Conservation (phyloP, 768 basidiomycete species). For the Chalciporus chontae region DNA sequence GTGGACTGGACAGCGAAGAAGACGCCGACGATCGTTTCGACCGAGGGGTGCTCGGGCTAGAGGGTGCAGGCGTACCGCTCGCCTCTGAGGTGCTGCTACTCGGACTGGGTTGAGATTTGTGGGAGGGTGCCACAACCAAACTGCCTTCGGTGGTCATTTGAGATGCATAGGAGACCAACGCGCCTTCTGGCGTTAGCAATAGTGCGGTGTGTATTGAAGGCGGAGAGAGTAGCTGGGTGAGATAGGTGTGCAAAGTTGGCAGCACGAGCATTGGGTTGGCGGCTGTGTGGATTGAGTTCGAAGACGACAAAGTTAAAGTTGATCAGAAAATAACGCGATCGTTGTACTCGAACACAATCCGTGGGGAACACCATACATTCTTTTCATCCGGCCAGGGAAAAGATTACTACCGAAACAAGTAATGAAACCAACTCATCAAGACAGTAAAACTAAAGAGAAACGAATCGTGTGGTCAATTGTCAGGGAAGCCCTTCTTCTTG, state of each 20-base stretch:
- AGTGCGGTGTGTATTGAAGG: constrained; percentile 67
- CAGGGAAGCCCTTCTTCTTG: constrained; percentile 5
- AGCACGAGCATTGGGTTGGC: constrained; percentile 58
- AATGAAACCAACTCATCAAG: constrained; percentile 6
- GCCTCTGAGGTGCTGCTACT: constrained; percentile 1
- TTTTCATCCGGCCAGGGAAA: constrained; percentile 7
- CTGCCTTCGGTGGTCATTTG: constrained; percentile 31
- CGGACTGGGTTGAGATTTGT: constrained; percentile 6
- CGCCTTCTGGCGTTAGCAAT: constrained; percentile 69
- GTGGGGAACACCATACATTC: constrained; percentile 27
- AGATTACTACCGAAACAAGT: constrained; percentile 19
- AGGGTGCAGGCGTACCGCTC: constrained; percentile 1
- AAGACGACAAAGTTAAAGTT: not conserved
- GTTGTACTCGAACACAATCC: no score
- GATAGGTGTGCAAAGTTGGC: constrained; percentile 59
- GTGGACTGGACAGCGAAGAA: constrained; percentile 10
- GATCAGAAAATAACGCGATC: no score
- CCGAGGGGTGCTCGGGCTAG: constrained; percentile 12
- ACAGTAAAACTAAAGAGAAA: constrained; percentile 3
- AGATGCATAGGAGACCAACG: constrained; percentile 64
- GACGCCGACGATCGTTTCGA: constrained; percentile 9
- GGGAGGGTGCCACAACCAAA: not conserved
- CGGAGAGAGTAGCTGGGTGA: constrained; percentile 57
- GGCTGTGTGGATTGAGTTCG: not conserved
- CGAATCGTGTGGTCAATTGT: constrained; percentile 4